phyloP scores from a whole-genome alignment of 202 grass and related monocot species.

The Zizania palustris region DNA sequence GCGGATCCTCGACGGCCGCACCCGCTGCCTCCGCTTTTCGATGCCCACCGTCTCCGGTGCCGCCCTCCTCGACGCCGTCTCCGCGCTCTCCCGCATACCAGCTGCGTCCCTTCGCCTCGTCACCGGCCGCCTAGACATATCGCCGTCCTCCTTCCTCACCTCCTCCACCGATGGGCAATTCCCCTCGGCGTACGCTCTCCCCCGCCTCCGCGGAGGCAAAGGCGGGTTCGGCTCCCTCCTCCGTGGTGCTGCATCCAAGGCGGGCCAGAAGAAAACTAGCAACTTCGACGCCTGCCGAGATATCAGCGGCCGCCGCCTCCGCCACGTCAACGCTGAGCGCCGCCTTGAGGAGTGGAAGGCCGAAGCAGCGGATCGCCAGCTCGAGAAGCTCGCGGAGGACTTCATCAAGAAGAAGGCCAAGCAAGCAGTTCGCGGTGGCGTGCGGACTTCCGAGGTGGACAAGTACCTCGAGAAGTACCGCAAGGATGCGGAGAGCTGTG shows the following conservation, averaged over 20 bases:
- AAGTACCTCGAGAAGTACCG: conserved; percentile 91
- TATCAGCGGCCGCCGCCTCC: conserved; percentile 80
- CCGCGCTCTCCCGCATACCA: conserved; percentile 52
- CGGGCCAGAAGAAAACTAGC: conserved; percentile 96
- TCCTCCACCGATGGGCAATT: conserved; percentile 48
- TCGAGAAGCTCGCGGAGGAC: conserved; percentile 85
- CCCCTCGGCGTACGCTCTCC: conserved; percentile 60
- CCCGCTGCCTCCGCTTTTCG: conserved; percentile 66
- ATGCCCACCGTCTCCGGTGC: conserved; percentile 58
- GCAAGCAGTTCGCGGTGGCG: conserved; percentile 54
- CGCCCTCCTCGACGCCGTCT: conserved; percentile 52
- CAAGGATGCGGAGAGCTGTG: conserved; percentile 74
- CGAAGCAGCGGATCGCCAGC: conserved; percentile 65
- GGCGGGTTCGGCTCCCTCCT: conserved; percentile 95
- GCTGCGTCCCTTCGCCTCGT: conserved; percentile 59
- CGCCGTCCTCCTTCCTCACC: conserved; percentile 51
- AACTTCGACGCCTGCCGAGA: conserved; percentile 98
- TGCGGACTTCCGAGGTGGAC: conserved; percentile 55
- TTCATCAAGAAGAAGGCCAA: conserved; percentile 94
- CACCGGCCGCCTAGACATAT: conserved; percentile 51
- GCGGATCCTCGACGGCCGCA: conserved; percentile 74
- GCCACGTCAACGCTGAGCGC: conserved; percentile 96
- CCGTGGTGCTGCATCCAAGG: conserved; percentile 89
- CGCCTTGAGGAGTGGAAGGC: conserved; percentile 93
- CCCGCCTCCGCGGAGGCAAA: conserved; percentile 87